A percentile compares a stretch with the other conserved stretches of the same genome.
Evolutionary conservation across 2,329 filamentous ascomycete genomes (phyloP).

Genomic region (Leptographium radiaticola): DNA sequence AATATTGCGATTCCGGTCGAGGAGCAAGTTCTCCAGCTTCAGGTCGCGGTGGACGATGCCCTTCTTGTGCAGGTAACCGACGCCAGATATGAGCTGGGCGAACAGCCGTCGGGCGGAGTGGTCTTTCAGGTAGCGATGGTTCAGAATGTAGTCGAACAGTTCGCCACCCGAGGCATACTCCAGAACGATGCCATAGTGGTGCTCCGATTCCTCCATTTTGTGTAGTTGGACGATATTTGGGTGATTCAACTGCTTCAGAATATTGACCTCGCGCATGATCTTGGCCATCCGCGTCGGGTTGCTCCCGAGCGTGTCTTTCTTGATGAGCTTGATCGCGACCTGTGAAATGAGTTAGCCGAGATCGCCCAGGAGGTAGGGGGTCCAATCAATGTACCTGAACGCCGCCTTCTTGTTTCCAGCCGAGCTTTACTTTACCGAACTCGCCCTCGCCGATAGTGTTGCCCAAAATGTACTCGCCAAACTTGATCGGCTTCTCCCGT

Average conservation of each 20-base stretch:
- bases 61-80: slow-evolving; percentile 96
- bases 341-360: slow-evolving; percentile 20
- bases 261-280: slow-evolving; percentile 93
- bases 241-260: slow-evolving; percentile 73
- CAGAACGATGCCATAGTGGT: slow-evolving; percentile 94
- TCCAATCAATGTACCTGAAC: slow-evolving; percentile 45
- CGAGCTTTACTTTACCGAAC: slow-evolving; percentile 96
- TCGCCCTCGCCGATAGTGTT: slow-evolving; percentile 96
- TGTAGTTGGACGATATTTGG: slow-evolving; percentile 94
- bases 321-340: slow-evolving; percentile 96
- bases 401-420: slow-evolving; percentile 92
- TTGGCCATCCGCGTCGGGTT: slow-evolving; percentile 87
- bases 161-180: slow-evolving; percentile 97
- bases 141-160: slow-evolving; percentile 95
- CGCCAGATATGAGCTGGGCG: slow-evolving; percentile 88
- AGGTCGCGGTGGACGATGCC: slow-evolving; percentile 95
- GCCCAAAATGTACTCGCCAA: slow-evolving; percentile 90
- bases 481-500: slow-evolving; percentile 66
- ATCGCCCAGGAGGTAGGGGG: background rate
- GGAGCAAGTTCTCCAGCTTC: slow-evolving; percentile 87
- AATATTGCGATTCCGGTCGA: slow-evolving; percentile 95
- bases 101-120: slow-evolving; percentile 81
- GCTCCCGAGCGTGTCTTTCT: slow-evolving; percentile 74
- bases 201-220: slow-evolving; percentile 96
- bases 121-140: slow-evolving; percentile 93